Evolutionary conservation across 768 basidiomycete genomes (phyloP), one percentile per base, ranked within the genome.

Genomic region (Porpolomopsis calyptriformis): DNA sequence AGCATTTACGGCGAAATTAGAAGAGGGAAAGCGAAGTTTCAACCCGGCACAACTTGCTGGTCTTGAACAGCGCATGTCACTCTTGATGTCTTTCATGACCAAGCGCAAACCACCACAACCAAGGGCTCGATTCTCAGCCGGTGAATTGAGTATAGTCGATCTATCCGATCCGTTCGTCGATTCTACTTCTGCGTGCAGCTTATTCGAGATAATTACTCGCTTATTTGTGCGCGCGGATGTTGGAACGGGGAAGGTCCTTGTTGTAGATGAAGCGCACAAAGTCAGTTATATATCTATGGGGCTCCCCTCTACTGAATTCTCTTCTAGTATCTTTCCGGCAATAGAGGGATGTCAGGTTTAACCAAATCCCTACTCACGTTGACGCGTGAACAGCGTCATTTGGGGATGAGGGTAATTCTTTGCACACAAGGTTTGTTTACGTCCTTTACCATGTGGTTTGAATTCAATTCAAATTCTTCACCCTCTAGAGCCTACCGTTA

Each of bases 211-310:
- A 5, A 60, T 85, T 1, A 69, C 74, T 0, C 70, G 83, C 29
- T 54, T 82, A 1, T 86, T 85, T 52, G 70, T 82, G 9, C 69
- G 82, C 22, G 70, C 77, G 1, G 63, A 76, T 1, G 69, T 81
- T 2, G 67, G 61, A 3, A 78, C 77, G 0, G 82, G 82, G 4
- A 85, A 84, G 46, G 73, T 83, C 1, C 68, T 83, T 1, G 71
- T 86, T 0, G 77, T 85, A 0, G 83, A 86, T 38, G 84, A 86
- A 49, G 83, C 84, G 0, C 83, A 86, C 52, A 85, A 85, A 56
- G 83, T 78, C 44, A 29, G 62, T 47, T 7, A 4, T 22, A 5
- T 40, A 19, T 24, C 12, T 16, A 25, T 20, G 7, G 25, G 7
- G 4, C 9, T 12, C 26, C 14, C 35, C 14, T 5, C 11, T 12